Evolutionary conservation across 2,329 filamentous ascomycete genomes (phyloP).

Genomic region (Aspergillus floridensis): DNA sequence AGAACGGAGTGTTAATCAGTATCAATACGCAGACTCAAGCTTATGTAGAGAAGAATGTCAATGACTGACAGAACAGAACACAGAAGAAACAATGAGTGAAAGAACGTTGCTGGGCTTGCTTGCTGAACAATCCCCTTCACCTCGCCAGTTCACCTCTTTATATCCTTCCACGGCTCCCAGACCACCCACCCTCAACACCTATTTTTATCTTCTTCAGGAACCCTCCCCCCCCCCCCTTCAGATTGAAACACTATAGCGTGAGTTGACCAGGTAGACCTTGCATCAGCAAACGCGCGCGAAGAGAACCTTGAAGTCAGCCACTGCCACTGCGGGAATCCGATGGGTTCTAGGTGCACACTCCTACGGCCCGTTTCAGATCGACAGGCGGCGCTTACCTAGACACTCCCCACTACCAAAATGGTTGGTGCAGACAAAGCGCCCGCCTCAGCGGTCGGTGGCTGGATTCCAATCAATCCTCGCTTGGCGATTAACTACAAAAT

Average conservation of each 20-base stretch:
- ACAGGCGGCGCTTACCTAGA: neutral
- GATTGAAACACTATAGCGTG: neutral
- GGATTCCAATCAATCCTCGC: neutral
- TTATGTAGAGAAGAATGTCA: neutral
- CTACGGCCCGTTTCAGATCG: neutral
- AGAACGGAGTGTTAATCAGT: neutral
- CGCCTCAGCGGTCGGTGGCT: neutral
- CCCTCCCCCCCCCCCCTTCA: no score
- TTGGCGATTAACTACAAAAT: neutral
- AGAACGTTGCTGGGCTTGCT: neutral
- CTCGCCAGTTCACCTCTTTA: neutral
- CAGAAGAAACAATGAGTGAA: no score
- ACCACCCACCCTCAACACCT: neutral
- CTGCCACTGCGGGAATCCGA: neutral
- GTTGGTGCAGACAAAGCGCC: neutral
- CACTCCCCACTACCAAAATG: neutral
- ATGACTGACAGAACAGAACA: no score
- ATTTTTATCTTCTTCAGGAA: constrained; percentile 5
- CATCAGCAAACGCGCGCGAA: neutral
- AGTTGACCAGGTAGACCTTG: neutral
- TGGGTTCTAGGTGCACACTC: neutral
- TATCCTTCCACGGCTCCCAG: neutral
- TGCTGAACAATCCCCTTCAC: neutral
- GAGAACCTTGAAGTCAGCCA: neutral
- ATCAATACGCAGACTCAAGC: no score